Percentiles rank a stretch among this genome's conserved stretches.
Evolutionary conservation across 345 rosid species (phyloP).

Genomic region (Punica granatum): DNA sequence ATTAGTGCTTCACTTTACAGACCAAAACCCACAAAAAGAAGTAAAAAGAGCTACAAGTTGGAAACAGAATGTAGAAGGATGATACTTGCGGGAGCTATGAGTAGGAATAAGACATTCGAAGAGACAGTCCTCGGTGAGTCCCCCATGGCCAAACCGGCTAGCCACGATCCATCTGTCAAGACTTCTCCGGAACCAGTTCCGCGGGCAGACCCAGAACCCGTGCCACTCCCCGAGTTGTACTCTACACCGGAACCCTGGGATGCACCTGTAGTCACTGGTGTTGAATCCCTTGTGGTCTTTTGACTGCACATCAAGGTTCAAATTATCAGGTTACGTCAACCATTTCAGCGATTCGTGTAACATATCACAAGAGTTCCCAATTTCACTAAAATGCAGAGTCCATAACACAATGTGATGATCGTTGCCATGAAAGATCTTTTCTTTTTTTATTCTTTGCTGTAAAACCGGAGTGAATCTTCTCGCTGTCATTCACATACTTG

Average conservation of each 20-base stretch:
- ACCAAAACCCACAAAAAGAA: background rate
- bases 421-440: no score
- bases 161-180: slow-evolving; percentile 22
- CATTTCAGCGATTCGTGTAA: no score
- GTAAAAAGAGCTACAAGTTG: slow-evolving; percentile 19
- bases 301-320: slow-evolving; percentile 39
- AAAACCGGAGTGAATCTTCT: background rate
- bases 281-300: slow-evolving; percentile 61
- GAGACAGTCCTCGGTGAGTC: slow-evolving; percentile 33
- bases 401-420: no score
- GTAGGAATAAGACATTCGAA: slow-evolving; percentile 10
- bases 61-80: slow-evolving; percentile 15
- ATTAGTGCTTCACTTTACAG: background rate
- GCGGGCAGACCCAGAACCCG: slow-evolving; percentile 19
- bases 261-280: slow-evolving; percentile 38
- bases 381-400: no score
- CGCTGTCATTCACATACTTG: background rate
- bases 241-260: slow-evolving; percentile 30
- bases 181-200: slow-evolving; percentile 14
- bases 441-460: no score
- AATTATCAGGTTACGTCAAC: background rate
- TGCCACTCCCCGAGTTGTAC: slow-evolving; percentile 20
- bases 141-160: slow-evolving; percentile 95
- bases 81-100: background rate
- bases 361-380: no score